Base-by-base conservation (phyloP, 2,329 filamentous ascomycete species). In the Dothidotthia symphoricarpi region DNA sequence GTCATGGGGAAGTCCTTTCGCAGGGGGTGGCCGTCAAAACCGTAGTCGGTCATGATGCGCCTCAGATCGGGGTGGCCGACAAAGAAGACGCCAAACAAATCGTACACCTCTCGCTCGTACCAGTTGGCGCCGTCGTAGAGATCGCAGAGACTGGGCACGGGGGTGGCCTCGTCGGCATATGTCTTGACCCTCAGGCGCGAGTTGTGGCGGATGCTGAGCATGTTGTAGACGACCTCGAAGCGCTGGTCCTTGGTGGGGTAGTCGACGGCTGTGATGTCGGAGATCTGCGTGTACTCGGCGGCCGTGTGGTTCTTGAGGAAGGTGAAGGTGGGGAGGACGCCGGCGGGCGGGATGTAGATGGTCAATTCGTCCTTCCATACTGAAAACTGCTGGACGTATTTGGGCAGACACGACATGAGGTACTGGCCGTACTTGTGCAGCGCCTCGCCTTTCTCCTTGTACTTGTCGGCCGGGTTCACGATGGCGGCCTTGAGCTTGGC, bases 351-450 rank as follows among this genome's bases (percentile, higher is more conserved):
- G 63, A 97, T 93, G 71, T 94, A 91, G 68, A 96, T 88, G 57
- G 86, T 89, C 66, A 98, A 82, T 72, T 98, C 93, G 67, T 98
- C 93, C 75, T 98, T 98, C 93, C 93, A 98, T 39, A 98, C 91
- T 10, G 90, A 95, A 75, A 97, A 97, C 74, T 98, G 93, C 75
- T 98, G 94, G 59, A 98, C 81, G 72, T 95, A 96, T 77, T 96
- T 97, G 59, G 93, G 94, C 63, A 98, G 73, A 70, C 88, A 95
- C 55, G 89, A 90, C 81, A 98, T 91, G 62, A 98, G 75, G 80
- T 95, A 98, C 64, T 94, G 83, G 61, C 93, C 93, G 66, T 98
- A 98, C 62, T 83, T 85, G 77, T 98, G 93, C 65, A 97, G 76
- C 64, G 84, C 80, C 53, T 95, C 86, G 55, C 86, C 81, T 74